These are phyloP conservation scores for Pisolithus marmoratus DNA, from an alignment of 768 basidiomycete species.

Conservation along the genomic window DNA sequence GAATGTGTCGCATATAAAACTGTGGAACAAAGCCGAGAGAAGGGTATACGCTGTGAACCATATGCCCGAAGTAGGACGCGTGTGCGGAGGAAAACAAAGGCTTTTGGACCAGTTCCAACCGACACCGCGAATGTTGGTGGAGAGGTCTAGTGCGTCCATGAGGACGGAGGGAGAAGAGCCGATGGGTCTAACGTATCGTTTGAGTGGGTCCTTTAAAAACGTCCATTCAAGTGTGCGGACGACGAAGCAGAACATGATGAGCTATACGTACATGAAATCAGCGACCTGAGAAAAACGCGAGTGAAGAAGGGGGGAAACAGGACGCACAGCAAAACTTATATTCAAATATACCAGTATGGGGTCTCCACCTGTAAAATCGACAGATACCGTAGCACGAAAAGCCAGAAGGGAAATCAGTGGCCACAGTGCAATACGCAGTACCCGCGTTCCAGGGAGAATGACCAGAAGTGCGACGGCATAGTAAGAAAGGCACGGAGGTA, in stretches of 20 bases:
- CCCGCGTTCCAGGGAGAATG: conserved; percentile 38
- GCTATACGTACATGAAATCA: conserved; percentile 1
- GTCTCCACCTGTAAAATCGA: conserved; percentile 5
- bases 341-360: conserved; percentile 5
- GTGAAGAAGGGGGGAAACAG: background rate
- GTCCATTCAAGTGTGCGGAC: conserved; percentile 17
- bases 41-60: conserved; percentile 34
- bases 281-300: too few species aligned
- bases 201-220: conserved; percentile 5
- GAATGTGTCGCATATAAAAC: conserved; percentile 38
- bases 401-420: conserved; percentile 39
- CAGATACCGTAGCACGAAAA: conserved; percentile 30
- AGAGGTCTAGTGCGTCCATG: conserved; percentile 44
- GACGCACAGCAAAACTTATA: conserved; percentile 9
- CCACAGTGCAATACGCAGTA: conserved; percentile 40
- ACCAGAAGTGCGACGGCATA: conserved; percentile 46
- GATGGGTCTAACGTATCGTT: conserved; percentile 9
- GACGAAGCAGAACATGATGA: conserved; percentile 5
- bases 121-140: conserved; percentile 44
- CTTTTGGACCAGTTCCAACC: conserved; percentile 53
- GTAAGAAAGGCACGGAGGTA: conserved; percentile 41
- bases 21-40: conserved; percentile 26
- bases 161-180: conserved; percentile 1
- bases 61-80: conserved; percentile 27
- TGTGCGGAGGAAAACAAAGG: conserved; percentile 27